Base-by-base conservation (phyloP, 2,329 filamentous ascomycete genomes). In the Neofusicoccum ribis region DNA sequence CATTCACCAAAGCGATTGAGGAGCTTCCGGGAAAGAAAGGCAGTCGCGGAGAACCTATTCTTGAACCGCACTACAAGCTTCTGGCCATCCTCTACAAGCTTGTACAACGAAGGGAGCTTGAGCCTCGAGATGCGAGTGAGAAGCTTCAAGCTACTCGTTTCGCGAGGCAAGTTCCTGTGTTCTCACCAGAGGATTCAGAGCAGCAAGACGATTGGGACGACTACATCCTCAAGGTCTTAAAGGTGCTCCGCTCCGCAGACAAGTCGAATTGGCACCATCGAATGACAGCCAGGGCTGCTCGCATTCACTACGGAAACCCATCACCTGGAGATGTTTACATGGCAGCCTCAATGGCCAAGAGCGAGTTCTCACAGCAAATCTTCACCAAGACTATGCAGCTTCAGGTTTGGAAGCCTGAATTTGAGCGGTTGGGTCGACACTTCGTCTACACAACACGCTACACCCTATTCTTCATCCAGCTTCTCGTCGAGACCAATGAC, bases 201-300 rank as follows among this genome's bases (percentile, higher is more conserved):
- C 83, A 74, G 58, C 82, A 74, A 14, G 78, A 84, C 67, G 78
- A 83, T 8, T 88, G 85, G 80, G 84, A 87, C 54, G 72, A 80
- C 1, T 91, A 91, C 70, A 85, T 90, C 49, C 76, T 89, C 14
- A 87, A 78, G 83, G 86, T 88, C 0, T 76, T 89, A 56, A 86
- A 85, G 70, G 81, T 81, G 37, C 76, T 90, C 62, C 84, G 86
- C 63, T 79, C 79, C 41, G 92, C 92, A 67, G 93, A 97, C 78
- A 96, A 96, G 80, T 91, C 91, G 0, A 94, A 95, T 71, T 97
- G 93, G 93, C 93, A 97, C 73, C 93, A 97, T 75, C 90, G 93
- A 20, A 93, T 97, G 79, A 91, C 92, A 62, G 89, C 90, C 72
- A 88, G 93, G 27, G 89, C 86, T 68, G 88, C 87, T 5, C 84